Percentiles rank a stretch among this genome's conserved stretches.
Conservation (phyloP, 73 alveolate species). For the Paramecium caudatum region DNA sequence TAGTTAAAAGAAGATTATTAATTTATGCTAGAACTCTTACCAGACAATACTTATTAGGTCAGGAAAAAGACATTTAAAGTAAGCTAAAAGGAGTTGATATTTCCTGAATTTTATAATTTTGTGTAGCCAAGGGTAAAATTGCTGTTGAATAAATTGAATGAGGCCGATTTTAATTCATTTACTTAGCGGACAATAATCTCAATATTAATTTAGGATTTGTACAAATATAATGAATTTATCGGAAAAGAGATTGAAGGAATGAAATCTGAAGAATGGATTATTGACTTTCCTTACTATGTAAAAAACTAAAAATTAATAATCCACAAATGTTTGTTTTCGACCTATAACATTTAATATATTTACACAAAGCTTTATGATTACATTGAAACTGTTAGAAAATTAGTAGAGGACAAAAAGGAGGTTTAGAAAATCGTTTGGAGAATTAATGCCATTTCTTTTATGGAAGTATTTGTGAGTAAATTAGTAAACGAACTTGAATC, state of each 20-base stretch:
- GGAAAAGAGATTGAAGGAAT: not conserved
- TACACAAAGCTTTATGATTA: not conserved
- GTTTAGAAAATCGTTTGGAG: constrained; percentile 28
- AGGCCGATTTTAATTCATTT: not conserved
- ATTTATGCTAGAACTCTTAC: constrained; percentile 51
- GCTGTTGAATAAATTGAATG: not conserved
- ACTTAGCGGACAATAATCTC: not conserved
- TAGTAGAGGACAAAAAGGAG: not conserved
- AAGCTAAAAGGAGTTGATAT: constrained; percentile 3
- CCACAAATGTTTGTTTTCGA: not conserved
- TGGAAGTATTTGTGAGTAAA: constrained; percentile 52
- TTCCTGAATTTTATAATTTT: constrained; percentile 40
- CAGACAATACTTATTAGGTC: constrained; percentile 65
- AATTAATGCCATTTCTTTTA: constrained; percentile 1
- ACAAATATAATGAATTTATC: constrained; percentile 53
- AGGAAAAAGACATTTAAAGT: constrained; percentile 20
- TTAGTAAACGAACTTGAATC: not conserved
- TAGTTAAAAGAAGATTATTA: constrained; percentile 33
- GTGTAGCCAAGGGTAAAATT: not conserved
- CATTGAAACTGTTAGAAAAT: not conserved
- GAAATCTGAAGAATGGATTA: constrained; percentile 8
- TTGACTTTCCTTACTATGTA: constrained; percentile 36
- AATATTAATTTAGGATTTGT: constrained; percentile 15
- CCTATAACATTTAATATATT: not conserved
- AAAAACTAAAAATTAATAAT: not conserved